phyloP scores from a whole-genome alignment of 805 yeast genomes.

The Saturnispora mendoncae region DNA sequence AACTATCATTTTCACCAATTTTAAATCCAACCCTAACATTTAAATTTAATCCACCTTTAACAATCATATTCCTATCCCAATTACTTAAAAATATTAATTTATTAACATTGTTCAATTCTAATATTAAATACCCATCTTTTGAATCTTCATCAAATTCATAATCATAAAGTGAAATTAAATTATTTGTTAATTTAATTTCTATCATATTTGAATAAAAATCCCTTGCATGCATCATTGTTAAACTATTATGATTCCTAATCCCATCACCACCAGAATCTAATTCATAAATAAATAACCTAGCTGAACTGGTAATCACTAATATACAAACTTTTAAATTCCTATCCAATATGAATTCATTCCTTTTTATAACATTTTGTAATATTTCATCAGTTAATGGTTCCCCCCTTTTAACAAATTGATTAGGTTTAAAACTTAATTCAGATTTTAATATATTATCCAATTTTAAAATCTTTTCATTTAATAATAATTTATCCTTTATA shows the following conservation, averaged over 20 bases:
- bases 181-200: constrained; percentile 39
- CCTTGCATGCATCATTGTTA: constrained; percentile 34
- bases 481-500: constrained; percentile 23
- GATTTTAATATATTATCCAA: constrained; percentile 28
- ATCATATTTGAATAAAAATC: constrained; percentile 28
- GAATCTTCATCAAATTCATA: constrained; percentile 61
- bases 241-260: constrained; percentile 26
- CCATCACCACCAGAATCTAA: constrained; percentile 24
- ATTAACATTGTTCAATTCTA: constrained; percentile 51
- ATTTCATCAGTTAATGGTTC: constrained; percentile 27
- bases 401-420: constrained; percentile 23
- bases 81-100: constrained; percentile 48
- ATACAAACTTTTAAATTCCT: constrained; percentile 28
- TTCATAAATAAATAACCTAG: constrained; percentile 30
- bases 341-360: constrained; percentile 24
- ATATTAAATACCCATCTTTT: constrained; percentile 51
- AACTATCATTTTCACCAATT: constrained; percentile 42
- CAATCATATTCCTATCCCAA: constrained; percentile 30
- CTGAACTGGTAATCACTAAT: constrained; percentile 29
- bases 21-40: constrained; percentile 30
- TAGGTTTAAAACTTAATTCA: constrained; percentile 26
- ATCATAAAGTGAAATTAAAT: constrained; percentile 66
- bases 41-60: constrained; percentile 27
- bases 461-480: constrained; percentile 27
- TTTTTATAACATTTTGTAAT: constrained; percentile 25